phyloP scores from a whole-genome alignment of 1,139 yeast genomes.

The Wickerhamomyces sp. region DNA sequence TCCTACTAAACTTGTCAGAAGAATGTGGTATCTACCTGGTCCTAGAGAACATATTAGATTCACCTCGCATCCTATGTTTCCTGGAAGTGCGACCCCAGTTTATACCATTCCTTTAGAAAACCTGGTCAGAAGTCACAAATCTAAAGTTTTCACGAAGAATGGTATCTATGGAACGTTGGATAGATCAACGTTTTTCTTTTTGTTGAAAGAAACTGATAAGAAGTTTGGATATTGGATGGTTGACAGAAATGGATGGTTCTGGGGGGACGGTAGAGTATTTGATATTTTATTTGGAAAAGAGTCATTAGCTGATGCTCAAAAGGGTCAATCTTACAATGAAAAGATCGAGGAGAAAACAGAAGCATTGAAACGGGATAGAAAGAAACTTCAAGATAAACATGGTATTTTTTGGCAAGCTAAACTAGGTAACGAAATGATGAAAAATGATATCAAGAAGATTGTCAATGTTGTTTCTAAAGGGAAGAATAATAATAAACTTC shows the following conservation, averaged over 20 bases:
- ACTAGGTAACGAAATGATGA: slow-evolving; percentile 15
- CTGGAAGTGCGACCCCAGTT: slow-evolving; percentile 75
- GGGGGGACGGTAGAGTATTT: slow-evolving; percentile 88
- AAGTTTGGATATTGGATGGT: slow-evolving; percentile 64
- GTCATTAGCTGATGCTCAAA: slow-evolving; percentile 68
- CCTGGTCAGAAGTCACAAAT: slow-evolving; percentile 52
- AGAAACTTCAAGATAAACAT: slow-evolving; percentile 14
- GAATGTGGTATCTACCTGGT: slow-evolving; percentile 73
- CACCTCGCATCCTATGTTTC: slow-evolving; percentile 70
- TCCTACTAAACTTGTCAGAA: slow-evolving; percentile 67
- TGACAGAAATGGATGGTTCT: slow-evolving; percentile 81
- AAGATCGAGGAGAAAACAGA: slow-evolving; percentile 19
- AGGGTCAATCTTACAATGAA: slow-evolving; percentile 66
- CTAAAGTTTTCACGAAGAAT: slow-evolving; percentile 78
- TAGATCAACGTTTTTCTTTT: slow-evolving; percentile 67
- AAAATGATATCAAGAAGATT: slow-evolving; percentile 17
- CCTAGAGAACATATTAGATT: slow-evolving; percentile 51
- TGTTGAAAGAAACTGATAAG: slow-evolving; percentile 51
- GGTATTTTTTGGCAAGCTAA: slow-evolving; percentile 21
- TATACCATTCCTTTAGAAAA: slow-evolving; percentile 58
- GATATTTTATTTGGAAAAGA: slow-evolving; percentile 80
- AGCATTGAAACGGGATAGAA: slow-evolving; percentile 14
- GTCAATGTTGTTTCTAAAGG: slow-evolving; percentile 12
- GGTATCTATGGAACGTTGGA: slow-evolving; percentile 86
- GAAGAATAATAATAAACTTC: slow-evolving; percentile 3